Evolutionary conservation across 2,329 filamentous ascomycete genomes (phyloP).

Genomic region (Fusarium sp.): DNA sequence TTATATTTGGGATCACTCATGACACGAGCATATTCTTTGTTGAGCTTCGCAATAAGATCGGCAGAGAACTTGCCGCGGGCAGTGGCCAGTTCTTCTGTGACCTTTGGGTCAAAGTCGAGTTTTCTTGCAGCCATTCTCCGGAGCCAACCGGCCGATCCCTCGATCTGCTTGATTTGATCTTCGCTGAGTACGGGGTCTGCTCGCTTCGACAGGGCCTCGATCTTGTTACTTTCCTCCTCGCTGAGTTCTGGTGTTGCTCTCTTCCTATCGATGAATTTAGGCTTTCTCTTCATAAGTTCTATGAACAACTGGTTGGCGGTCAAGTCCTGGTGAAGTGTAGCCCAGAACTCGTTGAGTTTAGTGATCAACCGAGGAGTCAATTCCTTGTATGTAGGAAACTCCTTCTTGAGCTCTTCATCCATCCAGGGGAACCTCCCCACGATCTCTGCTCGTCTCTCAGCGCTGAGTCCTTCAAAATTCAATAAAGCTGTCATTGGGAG

Average conservation of each 20-base stretch:
- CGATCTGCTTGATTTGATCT: not conserved
- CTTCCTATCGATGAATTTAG: not conserved
- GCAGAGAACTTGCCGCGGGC: not conserved
- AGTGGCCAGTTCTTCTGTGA: not conserved
- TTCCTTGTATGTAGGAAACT: constrained; percentile 1
- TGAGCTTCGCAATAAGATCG: not conserved
- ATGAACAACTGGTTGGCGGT: not conserved
- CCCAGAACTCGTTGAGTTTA: constrained; percentile 19
- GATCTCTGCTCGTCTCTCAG: not conserved
- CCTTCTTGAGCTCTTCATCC: not conserved
- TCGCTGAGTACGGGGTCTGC: not conserved
- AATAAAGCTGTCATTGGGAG: constrained; percentile 1
- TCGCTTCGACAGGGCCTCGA: not conserved
- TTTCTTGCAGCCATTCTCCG: not conserved
- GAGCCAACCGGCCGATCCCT: too few relatives aligned
- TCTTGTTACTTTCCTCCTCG: not conserved
- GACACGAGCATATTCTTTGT: not conserved
- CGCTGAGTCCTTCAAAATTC: constrained; percentile 6
- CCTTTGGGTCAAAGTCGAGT: not conserved
- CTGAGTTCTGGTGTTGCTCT: not conserved
- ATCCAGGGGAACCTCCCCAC: not conserved
- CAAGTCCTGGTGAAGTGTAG: not conserved
- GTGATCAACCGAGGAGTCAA: constrained; percentile 1
- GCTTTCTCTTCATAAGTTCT: not conserved
- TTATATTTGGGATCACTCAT: not conserved